Conservation (phyloP, 192 early-diverging fungal genomes). For the Coemansia sp. region DNA sequence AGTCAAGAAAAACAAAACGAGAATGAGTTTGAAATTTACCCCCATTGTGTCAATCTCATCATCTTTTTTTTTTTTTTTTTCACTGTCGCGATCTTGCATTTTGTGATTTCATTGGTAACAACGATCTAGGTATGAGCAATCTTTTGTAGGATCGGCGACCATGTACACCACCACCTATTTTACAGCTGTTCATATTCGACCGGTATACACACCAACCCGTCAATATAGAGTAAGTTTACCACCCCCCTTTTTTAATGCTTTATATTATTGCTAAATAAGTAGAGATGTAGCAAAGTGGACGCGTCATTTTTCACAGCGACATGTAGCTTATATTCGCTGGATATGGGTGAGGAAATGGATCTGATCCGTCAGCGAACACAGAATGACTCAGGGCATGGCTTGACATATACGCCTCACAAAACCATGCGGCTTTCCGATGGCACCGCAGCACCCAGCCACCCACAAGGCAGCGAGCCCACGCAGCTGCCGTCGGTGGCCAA, state of each 20-base stretch:
- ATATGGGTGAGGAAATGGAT: constrained; percentile 43
- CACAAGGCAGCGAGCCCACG: background rate
- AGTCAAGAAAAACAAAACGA: no score
- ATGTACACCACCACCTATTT: constrained; percentile 64
- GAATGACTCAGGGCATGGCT: constrained; percentile 27
- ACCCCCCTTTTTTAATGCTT: no score
- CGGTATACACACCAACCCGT: constrained; percentile 36
- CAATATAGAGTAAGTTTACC: constrained; percentile 27
- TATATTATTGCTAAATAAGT: no score
- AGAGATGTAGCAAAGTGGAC: constrained; percentile 30
- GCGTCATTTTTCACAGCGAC: constrained; percentile 42
- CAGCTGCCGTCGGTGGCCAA: background rate
- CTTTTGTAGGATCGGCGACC: constrained; percentile 56
- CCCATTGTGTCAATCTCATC: no score
- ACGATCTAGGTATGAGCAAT: no score
- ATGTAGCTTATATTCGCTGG: constrained; percentile 38
- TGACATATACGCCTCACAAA: background rate
- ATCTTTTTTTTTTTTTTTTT: no score
- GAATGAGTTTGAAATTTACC: no score
- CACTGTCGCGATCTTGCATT: no score
- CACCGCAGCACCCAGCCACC: no score
- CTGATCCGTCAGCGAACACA: constrained; percentile 36
- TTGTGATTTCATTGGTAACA: no score
- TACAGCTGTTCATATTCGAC: constrained; percentile 59
- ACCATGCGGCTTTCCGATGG: no score